A percentile compares a stretch with the other conserved stretches of the same genome.
These are phyloP conservation scores for Cladosporium sp. DNA, from an alignment of 2,329 filamentous ascomycete species.

Conservation along the genomic window DNA sequence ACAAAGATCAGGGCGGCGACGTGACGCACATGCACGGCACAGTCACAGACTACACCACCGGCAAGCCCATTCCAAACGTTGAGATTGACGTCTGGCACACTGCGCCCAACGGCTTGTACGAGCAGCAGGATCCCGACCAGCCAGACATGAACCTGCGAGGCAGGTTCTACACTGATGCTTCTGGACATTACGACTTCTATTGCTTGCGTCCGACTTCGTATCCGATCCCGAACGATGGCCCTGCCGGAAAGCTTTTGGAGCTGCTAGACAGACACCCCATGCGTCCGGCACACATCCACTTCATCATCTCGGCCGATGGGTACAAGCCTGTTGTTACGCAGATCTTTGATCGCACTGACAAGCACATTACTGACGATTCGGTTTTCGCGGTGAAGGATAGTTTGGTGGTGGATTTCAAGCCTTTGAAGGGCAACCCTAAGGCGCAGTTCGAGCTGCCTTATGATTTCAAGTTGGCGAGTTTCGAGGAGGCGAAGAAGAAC, in stretches of 20 bases:
- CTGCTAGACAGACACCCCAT: conserved; percentile 62
- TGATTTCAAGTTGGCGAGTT: conserved; percentile 34
- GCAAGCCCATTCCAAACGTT: conserved; percentile 64
- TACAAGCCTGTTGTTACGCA: conserved; percentile 74
- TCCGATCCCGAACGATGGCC: conserved; percentile 54
- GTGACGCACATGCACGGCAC: conserved; percentile 65
- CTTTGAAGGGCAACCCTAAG: conserved; percentile 52
- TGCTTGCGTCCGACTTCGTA: conserved; percentile 49
- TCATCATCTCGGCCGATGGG: conserved; percentile 54
- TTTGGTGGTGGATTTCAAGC: conserved; percentile 59
- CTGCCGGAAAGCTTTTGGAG: conserved; percentile 58
- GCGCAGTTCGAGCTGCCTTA: conserved; percentile 57
- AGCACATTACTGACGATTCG: conserved; percentile 61
- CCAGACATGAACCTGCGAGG: conserved; percentile 73
- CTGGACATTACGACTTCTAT: conserved; percentile 60
- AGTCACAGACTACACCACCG: conserved; percentile 59
- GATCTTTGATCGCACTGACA: conserved; percentile 68
- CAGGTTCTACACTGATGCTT: conserved; percentile 65
- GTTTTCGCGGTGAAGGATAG: conserved; percentile 63
- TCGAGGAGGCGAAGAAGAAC: conserved; percentile 17
- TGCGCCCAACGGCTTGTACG: conserved; percentile 66
- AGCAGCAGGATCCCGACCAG: conserved; percentile 72
- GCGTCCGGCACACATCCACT: conserved; percentile 64
- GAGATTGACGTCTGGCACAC: conserved; percentile 79
- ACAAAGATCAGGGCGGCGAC: conserved; percentile 51